A percentile compares a stretch with the other conserved stretches of the same genome.
Evolutionary conservation across 2,329 filamentous ascomycete species (phyloP).

Genomic region (Septoria linicola): DNA sequence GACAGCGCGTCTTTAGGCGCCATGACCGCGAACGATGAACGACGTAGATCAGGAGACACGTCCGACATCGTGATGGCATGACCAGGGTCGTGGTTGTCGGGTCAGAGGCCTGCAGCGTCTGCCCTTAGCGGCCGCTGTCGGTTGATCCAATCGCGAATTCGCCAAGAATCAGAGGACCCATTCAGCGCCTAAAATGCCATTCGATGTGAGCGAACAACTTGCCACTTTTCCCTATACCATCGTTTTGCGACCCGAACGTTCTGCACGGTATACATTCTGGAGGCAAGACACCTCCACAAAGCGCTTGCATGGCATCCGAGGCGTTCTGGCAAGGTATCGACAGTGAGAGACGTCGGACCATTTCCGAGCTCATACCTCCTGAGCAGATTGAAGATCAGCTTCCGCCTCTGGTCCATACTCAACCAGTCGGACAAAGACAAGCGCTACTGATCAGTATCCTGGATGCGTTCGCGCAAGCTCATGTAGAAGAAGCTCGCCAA

Average conservation of each 20-base stretch:
- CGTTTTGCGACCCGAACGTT: too few species aligned
- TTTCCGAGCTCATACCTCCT: neutral
- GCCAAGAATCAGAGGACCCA: too few species aligned
- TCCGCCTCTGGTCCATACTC: neutral
- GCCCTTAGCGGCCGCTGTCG: neutral
- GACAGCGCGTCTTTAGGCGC: neutral
- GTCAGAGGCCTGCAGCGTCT: neutral
- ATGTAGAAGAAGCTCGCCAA: neutral
- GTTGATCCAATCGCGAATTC: too few species aligned
- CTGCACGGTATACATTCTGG: too few species aligned
- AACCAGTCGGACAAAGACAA: neutral
- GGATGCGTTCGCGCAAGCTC: neutral
- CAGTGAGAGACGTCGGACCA: neutral
- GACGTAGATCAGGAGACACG: neutral
- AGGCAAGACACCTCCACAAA: too few species aligned
- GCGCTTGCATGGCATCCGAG: neutral
- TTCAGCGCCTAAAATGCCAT: too few species aligned
- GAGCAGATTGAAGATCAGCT: neutral
- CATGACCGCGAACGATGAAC: neutral
- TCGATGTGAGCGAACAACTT: too few species aligned
- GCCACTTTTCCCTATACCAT: too few species aligned
- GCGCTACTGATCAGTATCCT: neutral
- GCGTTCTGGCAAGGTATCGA: neutral
- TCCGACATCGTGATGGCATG: neutral
- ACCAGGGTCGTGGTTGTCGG: neutral